Conservation (phyloP, 169 alveolate species). For the Plasmodium coatneyi region DNA sequence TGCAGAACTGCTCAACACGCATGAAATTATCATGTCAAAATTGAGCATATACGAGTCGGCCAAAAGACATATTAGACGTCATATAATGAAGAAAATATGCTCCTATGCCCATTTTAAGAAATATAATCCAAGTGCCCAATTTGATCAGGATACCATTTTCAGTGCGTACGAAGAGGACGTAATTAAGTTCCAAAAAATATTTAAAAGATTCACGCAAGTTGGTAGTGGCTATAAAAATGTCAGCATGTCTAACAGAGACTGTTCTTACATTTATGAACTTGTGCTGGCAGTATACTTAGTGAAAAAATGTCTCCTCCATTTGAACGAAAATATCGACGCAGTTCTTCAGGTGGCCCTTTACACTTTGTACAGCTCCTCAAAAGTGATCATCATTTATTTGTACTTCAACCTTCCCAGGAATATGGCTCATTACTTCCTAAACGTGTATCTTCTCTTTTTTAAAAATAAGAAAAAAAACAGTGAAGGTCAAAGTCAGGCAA, state of each 20-base stretch:
- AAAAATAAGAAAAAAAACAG: constrained; percentile 8
- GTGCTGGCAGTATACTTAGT: constrained; percentile 28
- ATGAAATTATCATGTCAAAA: constrained; percentile 6
- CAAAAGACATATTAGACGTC: constrained; percentile 10
- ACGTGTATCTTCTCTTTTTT: constrained; percentile 38
- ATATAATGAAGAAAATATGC: constrained; percentile 16
- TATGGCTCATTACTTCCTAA: constrained; percentile 52
- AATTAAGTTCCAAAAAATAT: constrained; percentile 5
- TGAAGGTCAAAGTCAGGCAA: background rate
- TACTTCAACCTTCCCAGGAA: constrained; percentile 39
- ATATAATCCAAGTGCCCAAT: background rate
- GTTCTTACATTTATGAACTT: constrained; percentile 62
- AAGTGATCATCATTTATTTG: constrained; percentile 42
- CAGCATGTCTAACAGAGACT: constrained; percentile 36
- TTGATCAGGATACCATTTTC: background rate
- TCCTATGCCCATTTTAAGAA: constrained; percentile 3
- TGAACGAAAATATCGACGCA: constrained; percentile 46
- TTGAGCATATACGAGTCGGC: constrained; percentile 42
- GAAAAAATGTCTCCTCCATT: constrained; percentile 35
- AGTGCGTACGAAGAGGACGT: constrained; percentile 10
- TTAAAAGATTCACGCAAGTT: constrained; percentile 43
- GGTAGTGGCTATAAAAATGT: constrained; percentile 67
- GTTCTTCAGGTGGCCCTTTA: constrained; percentile 37
- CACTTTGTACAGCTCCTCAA: constrained; percentile 25
- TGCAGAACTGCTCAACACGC: constrained; percentile 3